These are phyloP conservation scores for Leishmania tarentolae DNA, from an alignment of 208 protist genomes.

Conservation along the genomic window DNA sequence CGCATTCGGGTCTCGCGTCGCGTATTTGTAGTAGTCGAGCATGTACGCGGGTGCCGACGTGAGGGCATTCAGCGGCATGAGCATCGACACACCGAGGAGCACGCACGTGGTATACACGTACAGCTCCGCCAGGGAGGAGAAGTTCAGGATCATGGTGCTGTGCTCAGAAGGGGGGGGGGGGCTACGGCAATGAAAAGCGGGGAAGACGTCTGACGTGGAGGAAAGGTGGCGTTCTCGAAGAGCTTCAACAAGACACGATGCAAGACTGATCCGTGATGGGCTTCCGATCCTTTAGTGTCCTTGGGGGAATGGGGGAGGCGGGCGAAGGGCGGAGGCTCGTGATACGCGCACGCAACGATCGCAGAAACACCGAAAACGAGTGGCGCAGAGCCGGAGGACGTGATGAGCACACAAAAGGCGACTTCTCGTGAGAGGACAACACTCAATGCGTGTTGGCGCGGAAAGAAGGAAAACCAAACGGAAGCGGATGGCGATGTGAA, in stretches of 20 bases:
- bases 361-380: not conserved
- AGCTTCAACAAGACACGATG: not conserved
- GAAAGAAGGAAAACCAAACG: not conserved
- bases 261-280: not conserved
- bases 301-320: not conserved
- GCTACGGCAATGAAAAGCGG: too few relatives aligned
- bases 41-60: conserved; percentile 85
- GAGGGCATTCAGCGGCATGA: conserved; percentile 91
- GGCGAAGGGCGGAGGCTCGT: too few relatives aligned
- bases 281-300: not conserved
- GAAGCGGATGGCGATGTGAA: not conserved
- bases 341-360: too few relatives aligned
- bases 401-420: not conserved
- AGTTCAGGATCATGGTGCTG: conserved; percentile 36
- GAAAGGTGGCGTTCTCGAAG: not conserved
- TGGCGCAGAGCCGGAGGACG: too few relatives aligned
- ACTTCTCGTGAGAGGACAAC: not conserved
- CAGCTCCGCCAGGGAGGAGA: conserved; percentile 47
- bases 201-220: too few relatives aligned
- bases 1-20: conserved; percentile 50
- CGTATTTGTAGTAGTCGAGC: conserved; percentile 84
- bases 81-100: conserved; percentile 77
- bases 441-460: not conserved
- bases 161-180: too few relatives aligned
- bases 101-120: conserved; percentile 83